These are phyloP conservation scores for Pythium rishiriense DNA, from an alignment of 352 stramenopile genomes.

Conservation along the genomic window DNA sequence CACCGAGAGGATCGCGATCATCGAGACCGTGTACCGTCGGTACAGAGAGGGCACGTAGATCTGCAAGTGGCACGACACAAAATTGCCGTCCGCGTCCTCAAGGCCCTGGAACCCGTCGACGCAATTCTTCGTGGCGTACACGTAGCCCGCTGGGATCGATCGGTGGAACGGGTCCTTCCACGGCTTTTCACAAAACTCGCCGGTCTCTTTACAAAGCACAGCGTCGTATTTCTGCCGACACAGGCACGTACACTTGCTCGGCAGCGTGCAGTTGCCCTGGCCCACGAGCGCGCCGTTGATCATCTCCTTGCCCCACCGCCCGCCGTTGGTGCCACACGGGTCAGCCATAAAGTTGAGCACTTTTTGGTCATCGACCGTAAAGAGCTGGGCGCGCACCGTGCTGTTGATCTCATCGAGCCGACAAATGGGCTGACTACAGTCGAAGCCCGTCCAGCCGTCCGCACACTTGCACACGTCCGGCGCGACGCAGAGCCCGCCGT, in stretches of 20 bases:
- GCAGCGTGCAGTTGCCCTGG: slow-evolving; percentile 93
- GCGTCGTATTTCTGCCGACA: slow-evolving; percentile 86
- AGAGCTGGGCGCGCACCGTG: slow-evolving; percentile 83
- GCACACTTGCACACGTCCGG: slow-evolving; percentile 92
- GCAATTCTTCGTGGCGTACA: slow-evolving; percentile 93
- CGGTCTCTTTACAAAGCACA: slow-evolving; percentile 57
- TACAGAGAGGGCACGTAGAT: slow-evolving; percentile 92
- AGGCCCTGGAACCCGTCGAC: slow-evolving; percentile 93
- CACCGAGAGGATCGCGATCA: slow-evolving; percentile 76
- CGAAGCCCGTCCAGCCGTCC: slow-evolving; percentile 93
- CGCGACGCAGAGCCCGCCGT: slow-evolving; percentile 90
- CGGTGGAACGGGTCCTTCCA: slow-evolving; percentile 80
- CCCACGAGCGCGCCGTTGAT: slow-evolving; percentile 72
- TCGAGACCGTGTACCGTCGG: slow-evolving; percentile 79
- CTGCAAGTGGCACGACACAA: slow-evolving; percentile 93
- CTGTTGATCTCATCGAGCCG: slow-evolving; percentile 47
- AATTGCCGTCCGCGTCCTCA: slow-evolving; percentile 86
- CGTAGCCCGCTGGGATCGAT: slow-evolving; percentile 74
- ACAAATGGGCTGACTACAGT: slow-evolving; percentile 93
- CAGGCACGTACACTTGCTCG: slow-evolving; percentile 90
- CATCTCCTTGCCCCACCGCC: slow-evolving; percentile 70
- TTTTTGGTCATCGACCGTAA: slow-evolving; percentile 94
- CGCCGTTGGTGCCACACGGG: slow-evolving; percentile 87
- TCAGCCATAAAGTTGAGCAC: slow-evolving; percentile 92
- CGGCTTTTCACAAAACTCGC: slow-evolving; percentile 81